Evolutionary conservation across 495 filamentous ascomycete species (phyloP), one percentile per base, ranked within the genome.

Genomic region (Aspergillus sclerotioniger): DNA sequence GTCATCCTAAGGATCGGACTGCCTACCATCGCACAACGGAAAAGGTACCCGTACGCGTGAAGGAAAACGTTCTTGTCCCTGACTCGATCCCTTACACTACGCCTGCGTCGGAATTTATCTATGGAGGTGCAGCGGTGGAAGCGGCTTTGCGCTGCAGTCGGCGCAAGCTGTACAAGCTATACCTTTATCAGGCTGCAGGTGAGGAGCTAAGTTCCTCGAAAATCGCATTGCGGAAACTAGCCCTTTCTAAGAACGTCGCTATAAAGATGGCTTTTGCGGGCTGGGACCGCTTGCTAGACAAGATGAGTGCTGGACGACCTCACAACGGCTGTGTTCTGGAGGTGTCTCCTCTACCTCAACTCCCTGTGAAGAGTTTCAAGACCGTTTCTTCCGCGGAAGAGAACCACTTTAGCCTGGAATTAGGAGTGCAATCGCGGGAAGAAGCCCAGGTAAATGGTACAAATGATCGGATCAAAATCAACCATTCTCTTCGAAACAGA

Each of bases 291-390:
- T 66, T 92, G 20, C 76, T 98, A 70, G 89, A 96, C 67, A 92
- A 89, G 70, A 89, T 95, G 87, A 86, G 85, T 60, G 77, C 73
- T 15, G 84, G 85, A n/a, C 81, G 94, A 54, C 90, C 92, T 32
- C 94, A 98, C 68, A 98, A 97, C 70, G 85, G 93, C 53, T 91
- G 87, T 66, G 76, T 98, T 39, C 81, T 98, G 25, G 94, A 98
- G 72, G 86, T 87, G 20, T 96, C 92, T 0, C 89, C 88, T 8
- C 72, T 98, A 25, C 91, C 90, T 0, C 83, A 85, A 60, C 75
- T 84, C 0, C 92, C 93, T 2, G 75, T 96, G 19, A 77, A 75
- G 25, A 67, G 77, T 19, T 73, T 97, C 16, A 78, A 76, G 29
- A 54, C 67, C 3, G 71, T 86, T 13, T 56, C 70, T 0, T 67